Base-by-base conservation (phyloP, 2,329 filamentous ascomycete genomes). In the Cordyceps cicadae region DNA sequence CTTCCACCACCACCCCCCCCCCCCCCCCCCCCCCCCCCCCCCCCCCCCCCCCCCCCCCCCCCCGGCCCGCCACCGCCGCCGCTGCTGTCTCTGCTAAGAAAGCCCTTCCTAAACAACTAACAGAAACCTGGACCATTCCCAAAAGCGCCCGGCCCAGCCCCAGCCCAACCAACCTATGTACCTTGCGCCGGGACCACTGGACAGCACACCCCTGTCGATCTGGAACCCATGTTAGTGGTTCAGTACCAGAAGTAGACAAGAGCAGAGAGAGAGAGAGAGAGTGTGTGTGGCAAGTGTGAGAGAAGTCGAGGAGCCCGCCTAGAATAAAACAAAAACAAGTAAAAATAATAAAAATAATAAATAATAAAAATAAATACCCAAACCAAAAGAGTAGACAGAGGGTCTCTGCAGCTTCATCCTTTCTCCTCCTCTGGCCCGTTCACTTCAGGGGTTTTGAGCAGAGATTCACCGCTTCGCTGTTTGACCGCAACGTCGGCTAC, bases 401-500 rank as follows among this genome's bases (percentile, higher is more conserved):
- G 43, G 46, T 61, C 59, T 52, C 59, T 46, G 52, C 43, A 41
- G n/a, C 43, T 37, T 48, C 39, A 55, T 45, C n/a, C 21, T 34
- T 39, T 39, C 24, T 37, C 14, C 4, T 24, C 11, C 24, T 37
- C 37, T 54, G 51, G 51, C 19, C 51, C 51, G 21, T 45, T 45
- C 24, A 5, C 19, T 26, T 53, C 52, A 50, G 24, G 59, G 52
- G 53, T 15, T 32, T 19, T 34, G 17, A 14, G 12, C n/a, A 58
- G 48, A 34, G 49, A 32, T 60, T 50, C 59, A 60, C 49, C 53
- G 53, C 53, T 37, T 48, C 43, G 34, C 51, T 56, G 48, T 45
- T 61, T 61, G 59, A 61, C 59, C 59, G 53, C 53, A 57, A 57
- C 59, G 52, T 56, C 59, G 54, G 59, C 46, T 48, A 45, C 54